Evolutionary conservation across 108 stramenopile species (phyloP).

Genomic region (Pseudonitzschia delicatissima): DNA sequence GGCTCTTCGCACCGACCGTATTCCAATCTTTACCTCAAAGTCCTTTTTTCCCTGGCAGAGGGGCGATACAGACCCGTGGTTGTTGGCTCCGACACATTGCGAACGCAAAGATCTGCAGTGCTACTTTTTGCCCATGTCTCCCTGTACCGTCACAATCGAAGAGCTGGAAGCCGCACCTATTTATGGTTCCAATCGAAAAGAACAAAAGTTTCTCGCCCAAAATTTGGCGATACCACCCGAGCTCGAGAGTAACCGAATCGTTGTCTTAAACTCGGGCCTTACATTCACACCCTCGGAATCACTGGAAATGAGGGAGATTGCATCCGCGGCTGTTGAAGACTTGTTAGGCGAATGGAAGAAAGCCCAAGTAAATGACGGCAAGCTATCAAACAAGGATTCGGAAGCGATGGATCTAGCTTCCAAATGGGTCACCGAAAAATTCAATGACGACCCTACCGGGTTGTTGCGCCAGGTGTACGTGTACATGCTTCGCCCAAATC

Average conservation of each 20-base stretch:
- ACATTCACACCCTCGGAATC: not conserved
- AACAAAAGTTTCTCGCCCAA: not conserved
- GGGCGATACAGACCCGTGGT: slow-evolving; percentile 10
- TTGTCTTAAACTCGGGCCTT: not conserved
- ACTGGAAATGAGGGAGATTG: not conserved
- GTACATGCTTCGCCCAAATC: slow-evolving; percentile 21
- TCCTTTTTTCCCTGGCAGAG: slow-evolving; percentile 3
- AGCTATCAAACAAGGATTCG: not conserved
- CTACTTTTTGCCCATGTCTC: slow-evolving; percentile 19
- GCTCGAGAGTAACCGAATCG: not conserved
- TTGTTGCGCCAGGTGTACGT: slow-evolving; percentile 10
- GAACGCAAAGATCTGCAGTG: slow-evolving; percentile 25
- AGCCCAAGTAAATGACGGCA: not conserved
- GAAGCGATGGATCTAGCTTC: slow-evolving; percentile 2
- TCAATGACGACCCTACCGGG: not conserved
- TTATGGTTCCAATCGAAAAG: not conserved
- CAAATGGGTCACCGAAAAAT: not conserved
- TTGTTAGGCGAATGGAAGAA: slow-evolving; percentile 19
- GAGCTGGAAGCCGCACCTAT: slow-evolving; percentile 16
- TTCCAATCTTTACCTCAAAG: slow-evolving; percentile 17
- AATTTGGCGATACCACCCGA: not conserved
- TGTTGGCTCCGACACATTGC: slow-evolving; percentile 11
- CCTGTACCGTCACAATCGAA: slow-evolving; percentile 15
- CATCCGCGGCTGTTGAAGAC: not conserved
- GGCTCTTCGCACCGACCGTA: slow-evolving; percentile 14